Base-by-base conservation (phyloP, 2,329 filamentous ascomycete genomes). In the Sclerotinia glacialis region DNA sequence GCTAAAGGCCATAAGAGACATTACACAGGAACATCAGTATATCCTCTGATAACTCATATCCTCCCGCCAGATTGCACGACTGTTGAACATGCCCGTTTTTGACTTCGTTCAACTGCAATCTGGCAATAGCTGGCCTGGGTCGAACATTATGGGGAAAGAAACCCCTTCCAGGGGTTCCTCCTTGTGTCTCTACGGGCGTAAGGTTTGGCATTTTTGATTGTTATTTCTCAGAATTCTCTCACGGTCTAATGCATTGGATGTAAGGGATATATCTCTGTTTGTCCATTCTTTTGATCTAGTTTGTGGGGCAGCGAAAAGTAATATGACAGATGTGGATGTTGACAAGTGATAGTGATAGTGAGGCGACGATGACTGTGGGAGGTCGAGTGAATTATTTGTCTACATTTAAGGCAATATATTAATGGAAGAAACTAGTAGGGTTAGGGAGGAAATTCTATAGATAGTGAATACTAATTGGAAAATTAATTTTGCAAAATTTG, bases 371-470 rank as follows among this genome's bases (percentile, higher is more conserved):
- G 9, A 23, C n/a, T 21, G 2, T 37, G 7, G 31, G 1, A 18
- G 31, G 5, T 14, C 6, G 3, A 37, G 2, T 6, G 28, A 1
- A n/a, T n/a, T 28, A 34, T 14, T 21, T 12, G 16, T 28, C 8
- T 42, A 12, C 9, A 3, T 12, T 11, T 7, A 16, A 1, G 14
- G 11, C 23, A 11, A 1, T 4, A 40, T 6, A 21, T 56, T 1
- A 16, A 55, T 5, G 11, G n/a, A 40, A 3, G 9, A 14, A n/a
- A n/a, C 5, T 54, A 4, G 2, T 1, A 5, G n/a, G 3, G 12
- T 1, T 2, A 6, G 1, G 18, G 8, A 5, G n/a, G 4, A 6
- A 18, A 0, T 23, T 37, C 6, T 5, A 23, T 6, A 23, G 2
- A 16, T 34, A 34, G 28, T 60, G 6, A 26, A 47, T 18, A 6